phyloP scores from a whole-genome alignment of 257 asterid genomes.

The Ilex aquifolium region DNA sequence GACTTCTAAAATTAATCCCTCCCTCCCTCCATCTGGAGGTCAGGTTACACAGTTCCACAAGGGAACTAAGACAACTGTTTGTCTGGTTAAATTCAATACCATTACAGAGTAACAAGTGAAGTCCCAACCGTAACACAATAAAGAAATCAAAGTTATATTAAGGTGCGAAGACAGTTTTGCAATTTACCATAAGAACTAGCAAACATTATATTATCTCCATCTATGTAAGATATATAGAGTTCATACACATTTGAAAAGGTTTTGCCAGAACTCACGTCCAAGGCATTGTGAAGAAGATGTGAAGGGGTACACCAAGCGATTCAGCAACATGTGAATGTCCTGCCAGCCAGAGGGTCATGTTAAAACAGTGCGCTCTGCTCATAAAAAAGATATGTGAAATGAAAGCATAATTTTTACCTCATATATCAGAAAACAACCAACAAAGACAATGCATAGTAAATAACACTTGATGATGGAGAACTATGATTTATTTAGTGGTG shows the following conservation, averaged over 20 bases:
- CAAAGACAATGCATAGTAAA: too few species aligned
- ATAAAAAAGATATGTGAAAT: neutral
- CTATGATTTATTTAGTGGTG: too few species aligned
- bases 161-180: neutral
- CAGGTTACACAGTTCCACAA: too few species aligned
- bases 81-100: too few species aligned
- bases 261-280: conserved; percentile 77
- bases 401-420: too few species aligned
- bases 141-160: neutral
- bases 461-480: too few species aligned
- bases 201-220: neutral
- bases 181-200: neutral
- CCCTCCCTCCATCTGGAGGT: too few species aligned
- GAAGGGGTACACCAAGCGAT: conserved; percentile 95
- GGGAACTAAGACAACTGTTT: too few species aligned
- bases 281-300: conserved; percentile 99
- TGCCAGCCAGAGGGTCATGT: conserved; percentile 30
- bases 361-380: too few species aligned
- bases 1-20: too few species aligned
- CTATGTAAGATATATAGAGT: neutral
- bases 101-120: too few species aligned
- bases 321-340: conserved; percentile 99
- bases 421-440: too few species aligned
- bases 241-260: neutral
- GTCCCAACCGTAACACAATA: neutral